Percentiles rank a stretch among this genome's conserved stretches.
phyloP scores from a whole-genome alignment of 73 alveolate genomes.

The Paramecium primaurelia region DNA sequence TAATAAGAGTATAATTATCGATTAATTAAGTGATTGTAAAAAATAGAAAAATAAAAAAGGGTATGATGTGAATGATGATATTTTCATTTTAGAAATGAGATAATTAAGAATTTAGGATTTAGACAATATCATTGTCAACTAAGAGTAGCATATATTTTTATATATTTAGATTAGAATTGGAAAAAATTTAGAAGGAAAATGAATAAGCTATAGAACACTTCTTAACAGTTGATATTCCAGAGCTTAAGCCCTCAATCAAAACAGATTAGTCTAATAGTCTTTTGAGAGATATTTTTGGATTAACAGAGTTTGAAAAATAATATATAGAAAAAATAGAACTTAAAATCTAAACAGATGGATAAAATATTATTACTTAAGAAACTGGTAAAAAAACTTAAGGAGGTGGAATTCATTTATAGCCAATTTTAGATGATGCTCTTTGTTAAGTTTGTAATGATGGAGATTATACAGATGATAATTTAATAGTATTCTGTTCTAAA shows the following conservation, averaged over 20 bases:
- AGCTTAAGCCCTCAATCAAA: background rate
- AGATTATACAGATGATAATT: slow-evolving; percentile 64
- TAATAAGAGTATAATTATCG: background rate
- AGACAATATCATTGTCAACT: background rate
- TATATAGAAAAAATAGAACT: slow-evolving; percentile 4
- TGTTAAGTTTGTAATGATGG: slow-evolving; percentile 65
- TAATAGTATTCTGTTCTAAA: slow-evolving; percentile 61
- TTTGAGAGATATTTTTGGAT: slow-evolving; percentile 31
- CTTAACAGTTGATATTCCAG: background rate
- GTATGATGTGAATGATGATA: slow-evolving; percentile 42
- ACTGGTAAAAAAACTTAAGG: background rate
- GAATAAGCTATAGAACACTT: background rate
- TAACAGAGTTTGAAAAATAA: background rate
- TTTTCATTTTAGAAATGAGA: slow-evolving; percentile 34
- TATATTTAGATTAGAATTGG: background rate
- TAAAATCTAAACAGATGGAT: background rate
- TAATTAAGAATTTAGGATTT: background rate
- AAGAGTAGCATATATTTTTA: background rate
- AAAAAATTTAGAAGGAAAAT: background rate
- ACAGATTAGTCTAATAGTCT: background rate
- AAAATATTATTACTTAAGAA: background rate
- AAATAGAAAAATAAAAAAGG: background rate
- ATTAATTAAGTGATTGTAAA: background rate
- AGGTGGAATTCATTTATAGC: background rate
- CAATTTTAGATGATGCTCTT: slow-evolving; percentile 53